These are phyloP conservation scores for Neospermospora avenae DNA, from an alignment of 2,329 filamentous ascomycete species.

Conservation along the genomic window DNA sequence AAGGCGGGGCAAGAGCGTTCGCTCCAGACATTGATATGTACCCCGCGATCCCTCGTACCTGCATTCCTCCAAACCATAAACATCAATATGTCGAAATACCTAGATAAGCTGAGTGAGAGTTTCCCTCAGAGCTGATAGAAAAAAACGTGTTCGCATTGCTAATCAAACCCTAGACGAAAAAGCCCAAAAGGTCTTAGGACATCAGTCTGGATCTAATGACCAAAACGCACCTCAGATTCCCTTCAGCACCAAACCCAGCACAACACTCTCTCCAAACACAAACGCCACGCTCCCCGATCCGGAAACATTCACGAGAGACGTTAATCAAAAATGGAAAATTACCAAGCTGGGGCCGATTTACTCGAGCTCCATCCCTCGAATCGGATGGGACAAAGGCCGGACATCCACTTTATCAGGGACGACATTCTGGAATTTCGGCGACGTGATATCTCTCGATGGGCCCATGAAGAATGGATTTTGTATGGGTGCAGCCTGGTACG, in stretches of 20 bases:
- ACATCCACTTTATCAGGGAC: slow-evolving; percentile 4
- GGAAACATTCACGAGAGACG: not conserved
- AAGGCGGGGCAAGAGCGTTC: not conserved
- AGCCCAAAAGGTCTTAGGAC: not conserved
- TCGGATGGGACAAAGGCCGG: slow-evolving; percentile 7
- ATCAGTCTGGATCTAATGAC: not conserved
- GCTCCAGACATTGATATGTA: not conserved
- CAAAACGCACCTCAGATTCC: not conserved
- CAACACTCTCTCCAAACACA: not conserved
- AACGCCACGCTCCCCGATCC: not conserved
- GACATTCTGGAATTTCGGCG: slow-evolving; percentile 9
- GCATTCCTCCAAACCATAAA: not conserved
- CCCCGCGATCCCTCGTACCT: not conserved
- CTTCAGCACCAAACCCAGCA: slow-evolving; percentile 1
- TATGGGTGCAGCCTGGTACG: slow-evolving; percentile 5
- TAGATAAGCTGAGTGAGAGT: not conserved
- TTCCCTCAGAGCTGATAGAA: not conserved
- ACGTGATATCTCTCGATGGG: slow-evolving; percentile 3
- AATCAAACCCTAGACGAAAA: not conserved
- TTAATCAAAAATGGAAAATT: slow-evolving; percentile 6
- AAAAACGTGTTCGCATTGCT: not conserved
- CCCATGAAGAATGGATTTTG: slow-evolving; percentile 4
- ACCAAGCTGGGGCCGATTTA: slow-evolving; percentile 3
- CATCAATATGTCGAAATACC: not conserved
- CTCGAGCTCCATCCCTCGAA: not conserved